Percentiles rank a stretch among this genome's conserved stretches.
These are phyloP conservation scores for Aspergillus sp. DNA, from an alignment of 2,329 filamentous ascomycete species.

Conservation along the genomic window DNA sequence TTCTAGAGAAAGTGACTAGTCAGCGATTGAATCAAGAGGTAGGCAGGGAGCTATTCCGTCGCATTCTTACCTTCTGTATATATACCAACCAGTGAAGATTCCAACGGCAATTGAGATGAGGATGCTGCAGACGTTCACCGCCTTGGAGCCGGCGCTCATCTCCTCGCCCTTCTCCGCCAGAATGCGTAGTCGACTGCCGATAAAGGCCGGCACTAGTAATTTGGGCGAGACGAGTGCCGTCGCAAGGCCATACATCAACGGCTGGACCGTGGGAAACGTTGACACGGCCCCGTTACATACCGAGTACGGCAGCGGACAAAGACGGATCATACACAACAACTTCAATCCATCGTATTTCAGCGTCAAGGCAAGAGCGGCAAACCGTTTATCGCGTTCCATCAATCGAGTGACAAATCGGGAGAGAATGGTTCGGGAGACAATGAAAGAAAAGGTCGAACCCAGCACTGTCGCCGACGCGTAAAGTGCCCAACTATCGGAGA, in stretches of 20 bases:
- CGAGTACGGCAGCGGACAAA: slow-evolving; percentile 91
- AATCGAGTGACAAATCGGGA: slow-evolving; percentile 75
- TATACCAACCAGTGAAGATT: slow-evolving; percentile 73
- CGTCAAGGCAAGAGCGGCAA: slow-evolving; percentile 83
- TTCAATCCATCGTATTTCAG: slow-evolving; percentile 87
- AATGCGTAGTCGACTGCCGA: slow-evolving; percentile 77
- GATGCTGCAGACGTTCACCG: slow-evolving; percentile 82
- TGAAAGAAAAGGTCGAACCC: slow-evolving; percentile 76
- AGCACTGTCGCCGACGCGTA: slow-evolving; percentile 74
- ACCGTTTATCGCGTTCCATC: slow-evolving; percentile 79
- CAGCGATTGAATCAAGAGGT: neutral
- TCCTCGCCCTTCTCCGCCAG: slow-evolving; percentile 80
- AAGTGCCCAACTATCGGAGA: slow-evolving; percentile 70
- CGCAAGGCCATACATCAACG: slow-evolving; percentile 72
- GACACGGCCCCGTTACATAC: slow-evolving; percentile 92
- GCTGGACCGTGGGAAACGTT: slow-evolving; percentile 85
- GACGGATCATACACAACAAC: slow-evolving; percentile 83
- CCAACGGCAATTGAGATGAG: slow-evolving; percentile 69
- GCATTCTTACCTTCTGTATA: slow-evolving; percentile 64
- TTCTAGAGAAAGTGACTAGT: slow-evolving; percentile 29
- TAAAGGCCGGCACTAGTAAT: slow-evolving; percentile 86
- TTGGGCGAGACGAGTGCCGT: slow-evolving; percentile 84
- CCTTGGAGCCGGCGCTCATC: slow-evolving; percentile 77
- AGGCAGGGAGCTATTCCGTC: neutral
- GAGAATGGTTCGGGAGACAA: slow-evolving; percentile 76